Evolutionary conservation across 2,329 filamentous ascomycete genomes (phyloP).

Genomic region (Zymoseptoria crescenta): DNA sequence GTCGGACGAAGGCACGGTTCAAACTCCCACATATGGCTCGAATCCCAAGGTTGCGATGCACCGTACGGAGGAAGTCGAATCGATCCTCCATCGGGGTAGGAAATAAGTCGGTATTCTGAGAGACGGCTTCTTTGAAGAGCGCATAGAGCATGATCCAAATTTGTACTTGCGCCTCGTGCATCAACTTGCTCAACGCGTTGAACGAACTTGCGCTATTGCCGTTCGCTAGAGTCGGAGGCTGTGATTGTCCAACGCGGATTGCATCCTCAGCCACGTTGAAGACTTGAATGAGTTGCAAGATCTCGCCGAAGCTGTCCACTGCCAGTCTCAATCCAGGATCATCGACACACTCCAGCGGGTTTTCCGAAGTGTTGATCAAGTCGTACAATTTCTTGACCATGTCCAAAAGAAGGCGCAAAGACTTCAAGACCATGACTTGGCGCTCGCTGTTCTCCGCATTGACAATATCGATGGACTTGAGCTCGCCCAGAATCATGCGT

Average conservation of each 20-base stretch:
- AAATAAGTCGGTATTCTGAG: conserved; percentile 58
- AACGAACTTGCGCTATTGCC: conserved; percentile 27
- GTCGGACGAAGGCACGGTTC: conserved; percentile 79
- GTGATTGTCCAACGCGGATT: conserved; percentile 65
- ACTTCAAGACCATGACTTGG: conserved; percentile 63
- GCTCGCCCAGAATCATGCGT: conserved; percentile 67
- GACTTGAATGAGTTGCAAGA: conserved; percentile 69
- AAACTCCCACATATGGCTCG: conserved; percentile 78
- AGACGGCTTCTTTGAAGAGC: conserved; percentile 65
- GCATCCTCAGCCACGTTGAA: conserved; percentile 79
- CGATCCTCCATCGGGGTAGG: conserved; percentile 61
- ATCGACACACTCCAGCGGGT: conserved; percentile 76
- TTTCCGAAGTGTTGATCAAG: conserved; percentile 56
- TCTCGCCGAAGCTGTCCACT: conserved; percentile 60
- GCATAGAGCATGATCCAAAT: conserved; percentile 84
- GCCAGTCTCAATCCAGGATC: conserved; percentile 68
- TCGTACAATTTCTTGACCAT: conserved; percentile 64
- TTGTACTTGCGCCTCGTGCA: conserved; percentile 81
- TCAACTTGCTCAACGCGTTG: conserved; percentile 30
- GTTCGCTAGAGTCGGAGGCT: conserved; percentile 51
- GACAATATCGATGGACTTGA: conserved; percentile 52
- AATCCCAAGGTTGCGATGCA: conserved; percentile 77
- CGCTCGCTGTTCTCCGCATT: conserved; percentile 55
- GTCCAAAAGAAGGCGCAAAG: conserved; percentile 71
- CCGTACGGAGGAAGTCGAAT: conserved; percentile 68